Percentiles rank a stretch among this genome's conserved stretches.
These are phyloP conservation scores for Podila clonocystis DNA, from an alignment of 192 early-diverging fungal species.

Conservation along the genomic window DNA sequence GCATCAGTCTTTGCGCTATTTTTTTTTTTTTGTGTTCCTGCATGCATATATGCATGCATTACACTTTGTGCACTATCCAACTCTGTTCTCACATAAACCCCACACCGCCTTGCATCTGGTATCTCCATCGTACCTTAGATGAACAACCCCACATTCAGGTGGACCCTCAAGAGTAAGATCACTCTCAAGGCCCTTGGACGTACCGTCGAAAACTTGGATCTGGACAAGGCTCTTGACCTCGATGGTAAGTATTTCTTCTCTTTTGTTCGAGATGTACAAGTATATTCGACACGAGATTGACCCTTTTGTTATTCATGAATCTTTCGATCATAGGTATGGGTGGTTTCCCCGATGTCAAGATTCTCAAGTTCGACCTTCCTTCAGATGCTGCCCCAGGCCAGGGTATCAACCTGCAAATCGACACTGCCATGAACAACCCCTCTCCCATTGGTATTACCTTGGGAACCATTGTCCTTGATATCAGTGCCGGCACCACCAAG, in stretches of 20 bases:
- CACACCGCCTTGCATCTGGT: no score
- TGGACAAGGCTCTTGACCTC: conserved; percentile 59
- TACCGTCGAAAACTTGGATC: conserved; percentile 53
- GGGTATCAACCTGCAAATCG: conserved; percentile 65
- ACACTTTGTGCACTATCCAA: no score
- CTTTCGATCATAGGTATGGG: conserved; percentile 57
- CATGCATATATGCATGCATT: no score
- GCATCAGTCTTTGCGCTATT: no score
- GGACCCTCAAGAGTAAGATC: conserved; percentile 40
- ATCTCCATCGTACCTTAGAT: conserved; percentile 9
- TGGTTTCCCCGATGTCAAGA: conserved; percentile 60
- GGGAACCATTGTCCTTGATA: conserved; percentile 64
- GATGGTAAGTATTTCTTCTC: conserved; percentile 20
- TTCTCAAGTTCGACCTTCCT: conserved; percentile 63
- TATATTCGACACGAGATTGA: not conserved
- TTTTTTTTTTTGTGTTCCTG: no score
- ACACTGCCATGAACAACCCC: conserved; percentile 63
- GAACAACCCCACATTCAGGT: conserved; percentile 35
- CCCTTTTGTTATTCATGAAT: not conserved
- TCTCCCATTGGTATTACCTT: conserved; percentile 65
- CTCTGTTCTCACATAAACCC: no score
- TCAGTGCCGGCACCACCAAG: conserved; percentile 52
- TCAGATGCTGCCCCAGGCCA: conserved; percentile 60
- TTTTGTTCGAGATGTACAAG: not conserved
- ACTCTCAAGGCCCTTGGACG: conserved; percentile 46